Evolutionary conservation across 441 rosid species (phyloP).

Genomic region (Arabidopsis lyrata): DNA sequence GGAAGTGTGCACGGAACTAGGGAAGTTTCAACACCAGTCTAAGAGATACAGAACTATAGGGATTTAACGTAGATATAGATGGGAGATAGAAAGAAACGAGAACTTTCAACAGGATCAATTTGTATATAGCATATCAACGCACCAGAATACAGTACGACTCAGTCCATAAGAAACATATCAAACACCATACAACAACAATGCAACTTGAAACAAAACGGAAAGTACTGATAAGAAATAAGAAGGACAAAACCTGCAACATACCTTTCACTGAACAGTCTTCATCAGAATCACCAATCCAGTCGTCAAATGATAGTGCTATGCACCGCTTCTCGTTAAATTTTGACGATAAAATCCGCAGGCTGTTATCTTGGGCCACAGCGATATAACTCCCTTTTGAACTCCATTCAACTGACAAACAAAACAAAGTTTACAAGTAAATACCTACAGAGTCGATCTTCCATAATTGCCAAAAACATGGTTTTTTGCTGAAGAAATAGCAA

Average conservation of each 20-base stretch:
- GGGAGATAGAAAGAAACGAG: constrained; percentile 23
- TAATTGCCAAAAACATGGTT: constrained; percentile 3
- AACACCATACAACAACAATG: constrained; percentile 15
- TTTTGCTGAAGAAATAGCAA: constrained; percentile 17
- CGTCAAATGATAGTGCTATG: constrained; percentile 60
- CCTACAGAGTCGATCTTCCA: constrained; percentile 5
- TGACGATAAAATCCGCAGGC: constrained; percentile 69
- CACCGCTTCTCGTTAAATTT: constrained; percentile 63
- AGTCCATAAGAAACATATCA: constrained; percentile 19
- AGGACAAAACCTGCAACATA: constrained; percentile 43
- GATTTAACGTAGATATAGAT: constrained; percentile 16
- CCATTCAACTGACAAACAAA: constrained; percentile 72
- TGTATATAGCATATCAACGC: constrained; percentile 6
- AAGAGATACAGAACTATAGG: constrained; percentile 6
- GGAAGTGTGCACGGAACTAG: constrained; percentile 18
- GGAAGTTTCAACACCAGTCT: constrained; percentile 26
- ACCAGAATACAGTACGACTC: constrained; percentile 16
- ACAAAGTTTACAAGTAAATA: constrained; percentile 23
- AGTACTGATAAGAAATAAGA: constrained; percentile 15
- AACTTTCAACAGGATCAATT: constrained; percentile 30
- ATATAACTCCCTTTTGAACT: constrained; percentile 73
- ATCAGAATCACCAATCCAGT: constrained; percentile 63
- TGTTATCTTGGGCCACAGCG: constrained; percentile 68
- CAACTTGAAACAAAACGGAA: neutral
- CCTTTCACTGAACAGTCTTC: constrained; percentile 65